Percentiles rank a stretch among this genome's conserved stretches.
phyloP scores from a whole-genome alignment of 2,329 filamentous ascomycete genomes.

The Taxawa tesnikishii region DNA sequence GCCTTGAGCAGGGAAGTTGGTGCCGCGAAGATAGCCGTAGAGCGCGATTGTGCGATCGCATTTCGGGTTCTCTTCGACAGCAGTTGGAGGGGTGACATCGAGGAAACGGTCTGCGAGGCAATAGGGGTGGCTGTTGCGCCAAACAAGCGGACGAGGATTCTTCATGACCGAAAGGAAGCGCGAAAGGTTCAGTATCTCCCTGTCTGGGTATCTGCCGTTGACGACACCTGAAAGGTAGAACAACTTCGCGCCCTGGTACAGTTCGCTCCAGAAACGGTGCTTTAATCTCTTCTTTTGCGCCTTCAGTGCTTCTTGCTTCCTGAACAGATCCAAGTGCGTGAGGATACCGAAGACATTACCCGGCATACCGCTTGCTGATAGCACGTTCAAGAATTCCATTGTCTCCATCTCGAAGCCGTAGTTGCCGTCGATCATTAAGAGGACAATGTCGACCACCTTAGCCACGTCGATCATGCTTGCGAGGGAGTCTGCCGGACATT shows the following conservation, averaged over 20 bases:
- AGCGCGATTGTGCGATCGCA: conserved; percentile 85
- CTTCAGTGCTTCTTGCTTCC: conserved; percentile 82
- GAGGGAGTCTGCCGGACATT: conserved; percentile 87
- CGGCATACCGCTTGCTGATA: conserved; percentile 93
- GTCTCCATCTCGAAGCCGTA: conserved; percentile 99
- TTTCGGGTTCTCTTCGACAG: conserved; percentile 76
- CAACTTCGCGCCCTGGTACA: conserved; percentile 92
- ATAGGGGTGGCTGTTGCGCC: conserved; percentile 95
- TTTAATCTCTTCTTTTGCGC: conserved; percentile 94
- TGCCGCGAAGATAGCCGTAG: conserved; percentile 87
- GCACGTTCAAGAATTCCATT: conserved; percentile 95
- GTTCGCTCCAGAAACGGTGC: conserved; percentile 88
- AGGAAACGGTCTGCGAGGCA: conserved; percentile 86
- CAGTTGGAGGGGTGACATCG: conserved; percentile 86
- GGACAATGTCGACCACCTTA: conserved; percentile 92
- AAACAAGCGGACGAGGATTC: conserved; percentile 89
- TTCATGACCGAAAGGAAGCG: conserved; percentile 98
- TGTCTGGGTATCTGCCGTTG: conserved; percentile 91
- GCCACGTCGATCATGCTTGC: conserved; percentile 95
- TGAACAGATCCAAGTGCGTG: conserved; percentile 90
- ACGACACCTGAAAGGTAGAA: conserved; percentile 96
- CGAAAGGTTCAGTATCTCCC: conserved; percentile 90
- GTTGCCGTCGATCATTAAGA: conserved; percentile 97
- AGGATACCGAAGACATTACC: conserved; percentile 96
- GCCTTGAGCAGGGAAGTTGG: conserved; percentile 77